Evolutionary conservation across 1,139 yeast species (phyloP).

Genomic region (Yamadazyma membranifaciens): DNA sequence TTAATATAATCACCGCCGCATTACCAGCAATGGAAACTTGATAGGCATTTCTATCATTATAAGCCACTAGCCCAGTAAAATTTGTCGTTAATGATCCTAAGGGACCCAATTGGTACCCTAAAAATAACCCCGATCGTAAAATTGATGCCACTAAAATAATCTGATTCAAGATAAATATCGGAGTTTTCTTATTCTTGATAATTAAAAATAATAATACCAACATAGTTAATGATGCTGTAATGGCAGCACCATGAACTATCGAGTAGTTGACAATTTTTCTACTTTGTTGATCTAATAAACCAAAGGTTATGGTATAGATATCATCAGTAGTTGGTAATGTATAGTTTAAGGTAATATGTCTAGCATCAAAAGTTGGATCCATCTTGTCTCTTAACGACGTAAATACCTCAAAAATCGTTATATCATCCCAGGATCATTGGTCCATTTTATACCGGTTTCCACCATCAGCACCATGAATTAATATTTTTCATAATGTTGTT

Average conservation of each 20-base stretch:
- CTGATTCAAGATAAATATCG: slow-evolving; percentile 70
- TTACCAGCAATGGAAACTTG: slow-evolving; percentile 55
- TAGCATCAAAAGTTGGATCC: slow-evolving; percentile 14
- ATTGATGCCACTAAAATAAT: slow-evolving; percentile 52
- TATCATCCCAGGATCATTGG: too few species aligned
- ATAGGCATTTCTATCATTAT: slow-evolving; percentile 21
- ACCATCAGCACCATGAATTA: too few species aligned
- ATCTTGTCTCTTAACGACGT: too few species aligned
- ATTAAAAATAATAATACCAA: slow-evolving; percentile 29
- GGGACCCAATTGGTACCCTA: slow-evolving; percentile 52
- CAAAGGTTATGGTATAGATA: slow-evolving; percentile 13
- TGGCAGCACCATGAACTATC: slow-evolving; percentile 22
- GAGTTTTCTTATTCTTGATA: slow-evolving; percentile 53
- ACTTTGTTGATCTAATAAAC: slow-evolving; percentile 13
- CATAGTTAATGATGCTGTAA: slow-evolving; percentile 28
- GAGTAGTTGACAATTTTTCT: slow-evolving; percentile 11
- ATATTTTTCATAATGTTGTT: too few species aligned
- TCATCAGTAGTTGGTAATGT: slow-evolving; percentile 16
- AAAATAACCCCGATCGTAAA: slow-evolving; percentile 58
- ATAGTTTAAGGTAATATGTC: slow-evolving; percentile 17
- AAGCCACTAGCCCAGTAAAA: slow-evolving; percentile 46
- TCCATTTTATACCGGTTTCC: too few species aligned
- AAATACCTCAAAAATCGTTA: too few species aligned
- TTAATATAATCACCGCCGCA: slow-evolving; percentile 56
- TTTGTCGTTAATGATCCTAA: slow-evolving; percentile 48